Base-by-base conservation (phyloP, 2,329 filamentous ascomycete genomes). In the Tolypocladium ophioglossoides region DNA sequence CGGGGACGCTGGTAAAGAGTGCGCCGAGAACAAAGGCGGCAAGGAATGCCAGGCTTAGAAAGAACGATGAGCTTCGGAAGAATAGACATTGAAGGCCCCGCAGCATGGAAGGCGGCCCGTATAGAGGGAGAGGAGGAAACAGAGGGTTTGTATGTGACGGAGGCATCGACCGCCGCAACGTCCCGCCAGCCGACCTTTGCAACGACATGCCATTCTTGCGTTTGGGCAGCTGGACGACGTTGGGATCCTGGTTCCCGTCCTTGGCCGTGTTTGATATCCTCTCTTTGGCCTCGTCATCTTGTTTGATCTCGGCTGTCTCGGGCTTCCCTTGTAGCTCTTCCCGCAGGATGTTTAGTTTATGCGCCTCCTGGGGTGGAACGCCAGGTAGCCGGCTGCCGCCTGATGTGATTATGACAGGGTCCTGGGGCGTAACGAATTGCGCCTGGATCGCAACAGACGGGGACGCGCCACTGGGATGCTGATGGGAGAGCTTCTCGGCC, bases 91-190 rank as follows among this genome's bases (percentile, higher is more conserved):
- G 85, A 1, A 90, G 35, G 35, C 82, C 76, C 50, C 84, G 78
- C n/a, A 85, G 55, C 0, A 80, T 52, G 0, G 86, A 85, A 0
- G 90, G 84, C 0, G 89, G 86, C 0, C 88, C 88, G 62, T 95
- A 96, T 1, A 89, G 74, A 0, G 91, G 91, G 10, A 96, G 70
- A 2, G 89, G 88, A 7, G 91, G 91, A 60, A 96, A 96, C 6
- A 95, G 73, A 3, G 89, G 87, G 60, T 91, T 85, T 2, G 88
- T 91, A 58, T 82, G 79, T 9, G 84, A 84, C 1, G 84, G 82
- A 0, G 86, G 84, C 70, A 77, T 78, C 16, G 76, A 65, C 55
- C 66, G 71, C 46, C 70, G 68, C 20, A 82, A 60, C 18, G 75
- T 75, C 14, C 69, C 74, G 27, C 74, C 76, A 37, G 74, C 72